Conservation (phyloP, 495 filamentous ascomycete genomes). For the Aeminium ludgeri region DNA sequence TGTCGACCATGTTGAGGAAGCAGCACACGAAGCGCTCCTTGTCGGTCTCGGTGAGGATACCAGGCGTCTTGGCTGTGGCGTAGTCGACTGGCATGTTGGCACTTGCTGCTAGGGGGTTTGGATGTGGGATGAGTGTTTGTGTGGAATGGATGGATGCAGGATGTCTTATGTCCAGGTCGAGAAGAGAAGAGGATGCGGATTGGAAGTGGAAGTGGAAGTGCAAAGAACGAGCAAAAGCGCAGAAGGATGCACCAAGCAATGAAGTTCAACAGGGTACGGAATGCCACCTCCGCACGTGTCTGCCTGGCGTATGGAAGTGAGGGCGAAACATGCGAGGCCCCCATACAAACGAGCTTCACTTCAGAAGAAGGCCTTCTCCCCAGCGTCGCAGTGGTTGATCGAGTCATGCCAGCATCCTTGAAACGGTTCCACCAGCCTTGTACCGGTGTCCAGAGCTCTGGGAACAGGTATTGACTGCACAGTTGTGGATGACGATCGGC, state of each 20-base stretch:
- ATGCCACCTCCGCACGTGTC: too few species aligned
- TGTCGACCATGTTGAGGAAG: conserved; percentile 7
- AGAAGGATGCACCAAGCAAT: too few species aligned
- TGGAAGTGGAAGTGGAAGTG: background rate
- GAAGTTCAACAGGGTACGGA: too few species aligned
- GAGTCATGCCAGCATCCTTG: too few species aligned
- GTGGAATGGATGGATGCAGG: background rate
- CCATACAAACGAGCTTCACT: background rate
- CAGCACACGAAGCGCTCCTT: conserved; percentile 11
- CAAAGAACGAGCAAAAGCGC: too few species aligned
- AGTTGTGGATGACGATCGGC: too few species aligned
- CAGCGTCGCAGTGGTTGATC: too few species aligned
- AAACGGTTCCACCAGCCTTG: too few species aligned
- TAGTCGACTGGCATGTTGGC: conserved; percentile 4
- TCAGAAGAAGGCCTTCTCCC: background rate
- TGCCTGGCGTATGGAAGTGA: too few species aligned
- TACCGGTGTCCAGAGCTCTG: too few species aligned
- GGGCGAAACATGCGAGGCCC: background rate
- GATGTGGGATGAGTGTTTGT: background rate
- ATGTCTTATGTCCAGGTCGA: too few species aligned
- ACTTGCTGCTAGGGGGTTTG: background rate
- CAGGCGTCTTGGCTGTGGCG: conserved; percentile 3
- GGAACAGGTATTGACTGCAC: too few species aligned
- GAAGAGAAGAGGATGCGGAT: background rate
- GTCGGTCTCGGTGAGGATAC: conserved; percentile 7